Evolutionary conservation across 2,329 filamentous ascomycete species (phyloP).

Genomic region (Chaetomium sp.): DNA sequence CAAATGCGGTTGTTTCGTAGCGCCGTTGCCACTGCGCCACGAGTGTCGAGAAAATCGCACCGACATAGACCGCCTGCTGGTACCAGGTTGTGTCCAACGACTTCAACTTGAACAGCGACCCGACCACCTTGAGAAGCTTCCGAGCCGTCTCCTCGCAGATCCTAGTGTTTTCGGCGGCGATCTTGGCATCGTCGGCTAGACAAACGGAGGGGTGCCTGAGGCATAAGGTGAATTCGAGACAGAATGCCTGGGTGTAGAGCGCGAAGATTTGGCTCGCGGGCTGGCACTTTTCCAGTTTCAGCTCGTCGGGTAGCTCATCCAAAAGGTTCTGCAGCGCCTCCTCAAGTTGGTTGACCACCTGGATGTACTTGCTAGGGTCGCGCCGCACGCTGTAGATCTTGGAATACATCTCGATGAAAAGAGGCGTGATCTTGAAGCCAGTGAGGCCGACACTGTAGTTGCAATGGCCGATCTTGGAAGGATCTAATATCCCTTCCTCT

Average conservation of each 20-base stretch:
- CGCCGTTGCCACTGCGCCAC: conserved; percentile 70
- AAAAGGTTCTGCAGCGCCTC: conserved; percentile 58
- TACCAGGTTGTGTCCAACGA: conserved; percentile 80
- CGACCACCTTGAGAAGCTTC: conserved; percentile 63
- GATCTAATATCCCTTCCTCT: conserved; percentile 61
- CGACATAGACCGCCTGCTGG: conserved; percentile 69
- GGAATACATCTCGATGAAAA: conserved; percentile 73
- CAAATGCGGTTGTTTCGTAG: conserved; percentile 58
- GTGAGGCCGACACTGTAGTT: conserved; percentile 67
- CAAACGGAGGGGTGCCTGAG: conserved; percentile 64
- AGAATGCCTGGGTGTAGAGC: conserved; percentile 56
- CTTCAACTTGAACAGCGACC: conserved; percentile 63
- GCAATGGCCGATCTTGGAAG: conserved; percentile 59
- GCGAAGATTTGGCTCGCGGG: conserved; percentile 53
- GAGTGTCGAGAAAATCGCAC: conserved; percentile 72
- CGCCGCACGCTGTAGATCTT: conserved; percentile 73
- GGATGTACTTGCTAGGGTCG: conserved; percentile 63
- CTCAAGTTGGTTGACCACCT: conserved; percentile 66
- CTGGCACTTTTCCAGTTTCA: conserved; percentile 52
- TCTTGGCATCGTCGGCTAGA: conserved; percentile 54
- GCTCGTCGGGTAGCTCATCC: conserved; percentile 62
- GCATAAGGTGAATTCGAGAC: conserved; percentile 60
- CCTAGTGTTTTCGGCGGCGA: conserved; percentile 63
- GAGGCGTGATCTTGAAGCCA: conserved; percentile 64
- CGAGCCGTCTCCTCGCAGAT: conserved; percentile 68